These are phyloP conservation scores for Blastocystis sp. DNA, from an alignment of 352 stramenopile species.

Conservation along the genomic window DNA sequence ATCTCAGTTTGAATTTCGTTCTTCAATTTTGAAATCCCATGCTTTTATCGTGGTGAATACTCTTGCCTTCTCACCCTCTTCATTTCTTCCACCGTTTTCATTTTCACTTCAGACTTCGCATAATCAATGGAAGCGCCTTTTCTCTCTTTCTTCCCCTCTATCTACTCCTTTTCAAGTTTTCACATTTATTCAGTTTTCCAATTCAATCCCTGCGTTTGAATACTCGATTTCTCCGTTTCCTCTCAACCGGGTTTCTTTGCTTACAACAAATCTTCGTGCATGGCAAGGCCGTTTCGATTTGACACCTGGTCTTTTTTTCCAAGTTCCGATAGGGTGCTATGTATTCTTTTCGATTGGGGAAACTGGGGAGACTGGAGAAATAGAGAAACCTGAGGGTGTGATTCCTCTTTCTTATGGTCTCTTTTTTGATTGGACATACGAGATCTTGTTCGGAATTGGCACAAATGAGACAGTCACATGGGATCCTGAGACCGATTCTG, in stretches of 20 bases:
- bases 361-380: background rate
- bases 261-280: background rate
- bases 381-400: background rate
- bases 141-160: background rate
- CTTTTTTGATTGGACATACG: conserved; percentile 5
- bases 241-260: background rate
- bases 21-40: background rate
- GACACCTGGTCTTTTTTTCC: conserved; percentile 16
- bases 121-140: background rate
- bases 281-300: background rate
- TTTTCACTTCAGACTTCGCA: background rate
- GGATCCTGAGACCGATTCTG: background rate
- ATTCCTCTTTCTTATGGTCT: background rate
- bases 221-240: background rate
- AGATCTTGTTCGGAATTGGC: conserved; percentile 11
- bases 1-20: background rate
- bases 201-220: background rate
- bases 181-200: background rate
- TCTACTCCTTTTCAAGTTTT: background rate
- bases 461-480: background rate
- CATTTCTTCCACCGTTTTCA: background rate
- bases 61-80: background rate
- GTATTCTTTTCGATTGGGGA: background rate
- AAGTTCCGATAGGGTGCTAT: background rate
- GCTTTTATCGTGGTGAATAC: background rate